Evolutionary conservation across 1,284 basidiomycete species (phyloP).

Genomic region (Sporisorium iseilematis-ciliati): DNA sequence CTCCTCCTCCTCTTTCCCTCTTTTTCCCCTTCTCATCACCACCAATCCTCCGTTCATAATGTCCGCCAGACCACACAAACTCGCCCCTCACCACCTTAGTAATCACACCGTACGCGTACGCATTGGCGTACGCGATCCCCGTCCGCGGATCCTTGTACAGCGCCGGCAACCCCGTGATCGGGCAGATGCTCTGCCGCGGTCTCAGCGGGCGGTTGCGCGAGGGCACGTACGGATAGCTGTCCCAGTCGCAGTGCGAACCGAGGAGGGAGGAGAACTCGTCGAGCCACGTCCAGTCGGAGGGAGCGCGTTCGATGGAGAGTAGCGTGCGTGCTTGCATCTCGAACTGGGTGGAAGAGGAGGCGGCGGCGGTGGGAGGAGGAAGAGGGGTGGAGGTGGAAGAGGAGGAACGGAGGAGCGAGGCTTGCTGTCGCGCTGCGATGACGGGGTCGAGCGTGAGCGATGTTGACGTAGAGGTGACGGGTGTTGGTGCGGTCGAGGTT

Average conservation of each 20-base stretch:
- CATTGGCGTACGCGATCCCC: conserved; percentile 80
- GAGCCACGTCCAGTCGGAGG: conserved; percentile 72
- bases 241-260: conserved; percentile 74
- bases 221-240: conserved; percentile 69
- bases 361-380: neutral
- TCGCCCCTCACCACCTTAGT: conserved; percentile 75
- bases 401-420: conserved; percentile 5
- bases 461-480: neutral
- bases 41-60: conserved; percentile 4
- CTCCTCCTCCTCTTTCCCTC: neutral
- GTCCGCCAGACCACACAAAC: conserved; percentile 53
- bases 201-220: conserved; percentile 70
- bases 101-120: conserved; percentile 77
- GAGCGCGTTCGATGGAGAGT: conserved; percentile 49
- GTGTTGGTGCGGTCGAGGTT: neutral
- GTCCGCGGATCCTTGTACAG: conserved; percentile 81
- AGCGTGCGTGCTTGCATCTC: conserved; percentile 55
- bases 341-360: neutral
- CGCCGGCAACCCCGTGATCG: conserved; percentile 72
- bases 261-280: conserved; percentile 82
- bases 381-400: neutral
- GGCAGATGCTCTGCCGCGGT: conserved; percentile 70
- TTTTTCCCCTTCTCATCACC: conserved; percentile 3
- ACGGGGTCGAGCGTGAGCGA: conserved; percentile 47
- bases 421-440: conserved; percentile 34